These are phyloP conservation scores for Selaginella tamariscina DNA, from an alignment of 75 land plant species.

Conservation along the genomic window DNA sequence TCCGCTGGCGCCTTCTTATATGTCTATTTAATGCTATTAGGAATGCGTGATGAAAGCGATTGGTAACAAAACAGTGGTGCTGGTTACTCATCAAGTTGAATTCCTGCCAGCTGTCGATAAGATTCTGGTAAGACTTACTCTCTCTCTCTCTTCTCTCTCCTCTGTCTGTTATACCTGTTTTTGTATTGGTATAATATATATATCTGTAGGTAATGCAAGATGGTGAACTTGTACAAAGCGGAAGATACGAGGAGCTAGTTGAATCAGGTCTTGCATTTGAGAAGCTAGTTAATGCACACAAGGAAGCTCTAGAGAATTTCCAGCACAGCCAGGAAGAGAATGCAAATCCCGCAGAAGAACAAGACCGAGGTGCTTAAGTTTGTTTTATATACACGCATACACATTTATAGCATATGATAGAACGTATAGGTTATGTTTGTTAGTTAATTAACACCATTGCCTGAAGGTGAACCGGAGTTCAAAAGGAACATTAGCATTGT, in stretches of 20 bases:
- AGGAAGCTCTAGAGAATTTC: not conserved
- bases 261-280: conserved; percentile 6
- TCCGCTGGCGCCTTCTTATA: not conserved
- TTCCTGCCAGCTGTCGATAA: conserved; percentile 9
- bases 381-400: no score
- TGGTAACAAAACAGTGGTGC: conserved; percentile 2
- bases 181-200: no score
- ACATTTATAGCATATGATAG: not conserved
- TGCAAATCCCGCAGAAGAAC: conserved; percentile 1
- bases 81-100: conserved; percentile 12
- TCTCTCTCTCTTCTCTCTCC: no score
- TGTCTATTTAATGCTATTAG: not conserved
- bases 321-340: not conserved
- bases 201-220: conserved; percentile 6
- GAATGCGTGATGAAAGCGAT: conserved; percentile 8
- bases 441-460: no score
- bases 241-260: not conserved
- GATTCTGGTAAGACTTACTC: conserved; percentile 7
- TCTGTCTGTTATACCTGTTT: no score
- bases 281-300: conserved; percentile 11
- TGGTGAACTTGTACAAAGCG: not conserved
- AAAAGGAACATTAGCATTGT: not conserved
- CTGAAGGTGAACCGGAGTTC: not conserved
- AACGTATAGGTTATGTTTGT: no score
- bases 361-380: no score